phyloP scores from a whole-genome alignment of 176 grass and related monocot genomes.

The Coix lacrymajobi region DNA sequence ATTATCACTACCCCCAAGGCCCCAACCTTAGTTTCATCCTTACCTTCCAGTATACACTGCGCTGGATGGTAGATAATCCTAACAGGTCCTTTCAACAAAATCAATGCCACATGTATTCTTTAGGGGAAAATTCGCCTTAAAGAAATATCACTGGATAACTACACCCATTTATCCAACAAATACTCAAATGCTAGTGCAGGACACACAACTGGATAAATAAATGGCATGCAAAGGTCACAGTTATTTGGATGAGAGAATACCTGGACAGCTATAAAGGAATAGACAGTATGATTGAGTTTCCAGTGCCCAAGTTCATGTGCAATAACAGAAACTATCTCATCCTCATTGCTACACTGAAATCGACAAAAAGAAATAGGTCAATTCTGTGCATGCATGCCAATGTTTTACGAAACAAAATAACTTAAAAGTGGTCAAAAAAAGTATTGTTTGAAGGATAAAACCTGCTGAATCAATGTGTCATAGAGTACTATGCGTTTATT shows the following conservation, averaged over 20 bases:
- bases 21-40: not conserved
- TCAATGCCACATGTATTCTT: not conserved
- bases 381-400: not conserved
- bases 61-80: not conserved
- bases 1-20: not conserved
- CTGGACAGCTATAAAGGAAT: slow-evolving; percentile 92
- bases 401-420: not conserved
- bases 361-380: not conserved
- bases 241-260: slow-evolving; percentile 41
- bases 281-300: slow-evolving; percentile 94
- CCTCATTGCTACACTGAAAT: slow-evolving; percentile 81
- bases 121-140: not conserved
- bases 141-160: not conserved
- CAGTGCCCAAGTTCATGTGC: slow-evolving; percentile 99
- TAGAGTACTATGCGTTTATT: slow-evolving; percentile 99
- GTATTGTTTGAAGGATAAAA: slow-evolving; percentile 16
- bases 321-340: slow-evolving; percentile 98
- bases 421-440: not conserved
- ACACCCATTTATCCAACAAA: not conserved
- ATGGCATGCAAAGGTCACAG: not conserved
- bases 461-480: slow-evolving; percentile 99
- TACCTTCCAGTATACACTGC: not conserved
- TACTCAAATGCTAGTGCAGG: slow-evolving; percentile 6
- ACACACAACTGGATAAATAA: not conserved
- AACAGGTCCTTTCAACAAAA: not conserved